Percentiles rank a stretch among this genome's conserved stretches.
Evolutionary conservation across 2,329 filamentous ascomycete species (phyloP).

Genomic region (Trichoderma oligosporum): DNA sequence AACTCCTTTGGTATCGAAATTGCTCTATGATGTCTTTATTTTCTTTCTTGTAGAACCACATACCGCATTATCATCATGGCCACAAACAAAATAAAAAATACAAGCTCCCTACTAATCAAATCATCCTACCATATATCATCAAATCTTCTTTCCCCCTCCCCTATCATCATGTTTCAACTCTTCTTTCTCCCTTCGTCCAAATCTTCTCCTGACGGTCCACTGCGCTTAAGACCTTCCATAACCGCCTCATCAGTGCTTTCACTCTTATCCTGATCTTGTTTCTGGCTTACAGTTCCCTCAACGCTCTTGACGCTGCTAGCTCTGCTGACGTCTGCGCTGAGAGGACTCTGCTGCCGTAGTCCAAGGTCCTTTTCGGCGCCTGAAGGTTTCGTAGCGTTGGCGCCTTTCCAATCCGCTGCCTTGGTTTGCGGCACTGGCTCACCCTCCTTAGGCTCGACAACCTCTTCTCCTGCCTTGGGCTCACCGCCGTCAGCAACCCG

Average conservation of each 20-base stretch:
- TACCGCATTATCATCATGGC: background rate
- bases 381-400: slow-evolving; percentile 41
- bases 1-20: slow-evolving; percentile 2
- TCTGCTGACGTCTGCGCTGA: slow-evolving; percentile 64
- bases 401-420: slow-evolving; percentile 72
- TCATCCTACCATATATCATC: too few species aligned
- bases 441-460: slow-evolving; percentile 61
- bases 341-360: slow-evolving; percentile 59
- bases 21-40: background rate
- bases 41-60: background rate
- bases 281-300: slow-evolving; percentile 17
- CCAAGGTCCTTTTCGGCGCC: slow-evolving; percentile 61
- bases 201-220: slow-evolving; percentile 37
- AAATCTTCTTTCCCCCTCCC: background rate
- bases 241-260: slow-evolving; percentile 23
- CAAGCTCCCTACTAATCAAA: background rate
- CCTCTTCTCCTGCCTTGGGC: slow-evolving; percentile 29
- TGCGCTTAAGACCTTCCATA: slow-evolving; percentile 35
- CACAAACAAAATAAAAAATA: background rate
- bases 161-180: background rate
- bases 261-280: slow-evolving; percentile 18
- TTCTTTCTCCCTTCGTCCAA: slow-evolving; percentile 8
- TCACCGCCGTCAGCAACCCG: slow-evolving; percentile 40
- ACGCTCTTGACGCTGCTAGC: slow-evolving; percentile 63
- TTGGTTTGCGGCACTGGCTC: slow-evolving; percentile 66